Conservation (phyloP, 2,329 filamentous ascomycete species). For the Meredithiella fracta region DNA sequence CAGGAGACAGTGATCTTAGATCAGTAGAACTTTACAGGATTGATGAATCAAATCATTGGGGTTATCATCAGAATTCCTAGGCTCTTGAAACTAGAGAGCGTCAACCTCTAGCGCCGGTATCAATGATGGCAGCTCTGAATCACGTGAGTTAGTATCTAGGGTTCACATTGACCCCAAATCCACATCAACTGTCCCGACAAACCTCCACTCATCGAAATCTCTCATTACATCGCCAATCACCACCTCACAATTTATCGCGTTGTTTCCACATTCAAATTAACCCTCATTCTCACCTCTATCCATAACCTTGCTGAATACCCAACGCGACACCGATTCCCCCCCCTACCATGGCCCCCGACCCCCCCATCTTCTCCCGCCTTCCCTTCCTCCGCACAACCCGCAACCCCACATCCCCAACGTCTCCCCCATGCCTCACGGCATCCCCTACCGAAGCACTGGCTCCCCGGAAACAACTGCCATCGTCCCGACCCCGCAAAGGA, state of each 20-base stretch:
- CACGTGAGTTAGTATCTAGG: background rate
- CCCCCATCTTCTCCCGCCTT: background rate
- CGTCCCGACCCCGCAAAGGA: constrained; percentile 42
- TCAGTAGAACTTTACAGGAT: no score
- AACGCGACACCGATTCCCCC: background rate
- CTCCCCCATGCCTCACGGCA: background rate
- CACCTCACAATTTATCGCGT: no score
- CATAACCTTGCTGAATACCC: background rate
- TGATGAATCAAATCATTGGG: no score
- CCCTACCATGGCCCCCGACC: background rate
- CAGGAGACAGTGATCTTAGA: no score
- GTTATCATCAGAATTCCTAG: no score
- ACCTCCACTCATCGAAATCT: background rate
- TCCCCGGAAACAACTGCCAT: background rate
- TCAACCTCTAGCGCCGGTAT: no score
- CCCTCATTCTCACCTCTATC: no score
- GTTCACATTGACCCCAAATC: background rate
- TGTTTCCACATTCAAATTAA: no score
- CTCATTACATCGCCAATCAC: background rate
- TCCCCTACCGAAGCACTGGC: background rate
- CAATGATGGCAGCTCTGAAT: no score
- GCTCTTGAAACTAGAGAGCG: no score
- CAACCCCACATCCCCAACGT: background rate
- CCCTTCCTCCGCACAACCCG: constrained; percentile 5
- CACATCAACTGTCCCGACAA: background rate